phyloP scores from a whole-genome alignment of 805 yeast genomes.

The Saccharomycopsis sp. region DNA sequence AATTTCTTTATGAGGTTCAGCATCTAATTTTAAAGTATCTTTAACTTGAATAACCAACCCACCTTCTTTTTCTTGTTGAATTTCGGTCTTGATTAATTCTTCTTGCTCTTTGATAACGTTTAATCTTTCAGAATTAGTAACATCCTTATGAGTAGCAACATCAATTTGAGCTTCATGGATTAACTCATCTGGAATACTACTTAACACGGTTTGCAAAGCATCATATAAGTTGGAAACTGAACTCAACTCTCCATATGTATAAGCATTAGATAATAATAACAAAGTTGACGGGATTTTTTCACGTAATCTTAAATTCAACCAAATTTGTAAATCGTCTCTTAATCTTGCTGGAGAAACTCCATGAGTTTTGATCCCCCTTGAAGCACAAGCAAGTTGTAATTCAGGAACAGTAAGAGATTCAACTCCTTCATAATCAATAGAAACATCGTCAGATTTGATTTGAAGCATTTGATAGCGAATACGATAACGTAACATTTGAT shows the following conservation, averaged over 20 bases:
- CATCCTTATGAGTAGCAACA: slow-evolving; percentile 39
- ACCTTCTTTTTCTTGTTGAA: slow-evolving; percentile 57
- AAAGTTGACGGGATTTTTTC: slow-evolving; percentile 90
- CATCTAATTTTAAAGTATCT: slow-evolving; percentile 40
- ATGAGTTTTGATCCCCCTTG: slow-evolving; percentile 80
- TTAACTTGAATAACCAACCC: slow-evolving; percentile 41
- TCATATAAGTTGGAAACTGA: slow-evolving; percentile 61
- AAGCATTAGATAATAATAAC: slow-evolving; percentile 77
- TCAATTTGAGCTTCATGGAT: slow-evolving; percentile 92
- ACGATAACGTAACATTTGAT: slow-evolving; percentile 81
- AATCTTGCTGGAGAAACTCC: slow-evolving; percentile 74
- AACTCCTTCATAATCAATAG: slow-evolving; percentile 91
- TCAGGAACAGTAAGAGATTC: slow-evolving; percentile 70
- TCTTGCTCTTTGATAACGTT: slow-evolving; percentile 74
- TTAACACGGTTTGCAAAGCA: slow-evolving; percentile 76
- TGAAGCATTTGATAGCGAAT: slow-evolving; percentile 86
- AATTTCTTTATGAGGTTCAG: slow-evolving; percentile 13
- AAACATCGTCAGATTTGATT: slow-evolving; percentile 85
- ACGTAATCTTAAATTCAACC: slow-evolving; percentile 84
- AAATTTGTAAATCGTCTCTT: slow-evolving; percentile 69
- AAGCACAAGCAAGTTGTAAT: slow-evolving; percentile 80
- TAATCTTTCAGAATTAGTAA: slow-evolving; percentile 56
- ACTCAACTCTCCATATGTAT: slow-evolving; percentile 64
- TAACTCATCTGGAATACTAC: slow-evolving; percentile 89
- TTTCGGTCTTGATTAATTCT: slow-evolving; percentile 76